Percentiles rank a stretch among this genome's conserved stretches.
Conservation (phyloP, 2,329 filamentous ascomycete genomes). For the Tolypocladium nubicola region DNA sequence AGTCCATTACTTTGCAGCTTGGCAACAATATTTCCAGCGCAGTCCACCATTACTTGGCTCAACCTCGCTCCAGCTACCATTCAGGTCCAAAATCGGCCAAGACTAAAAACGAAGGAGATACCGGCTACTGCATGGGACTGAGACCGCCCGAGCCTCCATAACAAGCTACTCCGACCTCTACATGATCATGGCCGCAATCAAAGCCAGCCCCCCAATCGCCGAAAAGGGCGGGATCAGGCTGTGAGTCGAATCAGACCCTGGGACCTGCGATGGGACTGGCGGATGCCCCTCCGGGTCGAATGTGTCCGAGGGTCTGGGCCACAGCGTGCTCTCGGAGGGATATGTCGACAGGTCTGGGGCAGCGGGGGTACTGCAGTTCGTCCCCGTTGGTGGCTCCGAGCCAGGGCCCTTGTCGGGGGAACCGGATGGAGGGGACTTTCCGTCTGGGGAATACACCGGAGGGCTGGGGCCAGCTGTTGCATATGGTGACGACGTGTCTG, state of each 20-base stretch:
- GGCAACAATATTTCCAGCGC: neutral
- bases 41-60: neutral
- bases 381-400: neutral
- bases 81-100: neutral
- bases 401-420: neutral
- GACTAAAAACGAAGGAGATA: neutral
- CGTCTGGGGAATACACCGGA: neutral
- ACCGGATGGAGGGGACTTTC: neutral
- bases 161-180: conserved; percentile 1
- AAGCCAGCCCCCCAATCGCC: conserved; percentile 12
- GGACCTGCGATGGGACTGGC: conserved; percentile 15
- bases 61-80: neutral
- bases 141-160: neutral
- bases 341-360: conserved; percentile 4
- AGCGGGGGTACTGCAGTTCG: conserved; percentile 5
- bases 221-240: conserved; percentile 10
- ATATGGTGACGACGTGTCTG: conserved; percentile 2
- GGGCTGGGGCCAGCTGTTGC: neutral
- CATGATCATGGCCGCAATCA: conserved; percentile 16
- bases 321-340: conserved; percentile 12
- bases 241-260: conserved; percentile 14
- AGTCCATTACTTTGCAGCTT: neutral
- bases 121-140: neutral
- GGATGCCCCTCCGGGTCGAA: conserved; percentile 9
- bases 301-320: conserved; percentile 10